Evolutionary conservation across 306 rosid species (phyloP).

Genomic region (Rosa multiflora): DNA sequence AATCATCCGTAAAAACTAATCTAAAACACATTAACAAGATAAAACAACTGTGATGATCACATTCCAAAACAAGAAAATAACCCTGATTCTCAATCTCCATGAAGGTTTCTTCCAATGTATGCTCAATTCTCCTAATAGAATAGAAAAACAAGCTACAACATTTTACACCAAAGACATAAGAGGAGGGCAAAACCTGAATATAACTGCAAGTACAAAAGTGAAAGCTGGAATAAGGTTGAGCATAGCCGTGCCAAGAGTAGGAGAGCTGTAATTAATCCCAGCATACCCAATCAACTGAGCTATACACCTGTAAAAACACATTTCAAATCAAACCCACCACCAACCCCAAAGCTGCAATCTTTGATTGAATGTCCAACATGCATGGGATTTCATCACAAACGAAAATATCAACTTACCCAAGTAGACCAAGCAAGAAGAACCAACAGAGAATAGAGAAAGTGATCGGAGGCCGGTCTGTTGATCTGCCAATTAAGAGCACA

Average conservation of each 20-base stretch:
- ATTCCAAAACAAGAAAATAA: background rate
- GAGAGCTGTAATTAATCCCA: constrained; percentile 69
- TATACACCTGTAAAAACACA: constrained; percentile 28
- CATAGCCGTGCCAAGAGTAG: constrained; percentile 71
- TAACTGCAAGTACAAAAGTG: constrained; percentile 63
- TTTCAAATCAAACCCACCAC: constrained; percentile 16
- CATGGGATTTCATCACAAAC: background rate
- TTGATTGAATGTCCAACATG: background rate
- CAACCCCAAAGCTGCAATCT: background rate
- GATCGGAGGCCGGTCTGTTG: constrained; percentile 51
- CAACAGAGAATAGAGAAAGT: constrained; percentile 44
- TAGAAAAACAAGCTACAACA: background rate
- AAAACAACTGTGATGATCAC: background rate
- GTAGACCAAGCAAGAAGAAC: constrained; percentile 56
- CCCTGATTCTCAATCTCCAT: background rate
- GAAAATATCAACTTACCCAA: constrained; percentile 47
- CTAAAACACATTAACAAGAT: background rate
- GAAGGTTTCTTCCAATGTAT: background rate
- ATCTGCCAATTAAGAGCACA: constrained; percentile 26
- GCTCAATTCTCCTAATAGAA: background rate
- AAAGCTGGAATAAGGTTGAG: constrained; percentile 81
- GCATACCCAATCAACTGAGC: constrained; percentile 67
- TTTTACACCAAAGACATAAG: background rate
- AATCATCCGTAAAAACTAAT: background rate
- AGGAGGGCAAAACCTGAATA: constrained; percentile 44